Base-by-base conservation (phyloP, 768 basidiomycete genomes). In the Butyriboletus loyo region DNA sequence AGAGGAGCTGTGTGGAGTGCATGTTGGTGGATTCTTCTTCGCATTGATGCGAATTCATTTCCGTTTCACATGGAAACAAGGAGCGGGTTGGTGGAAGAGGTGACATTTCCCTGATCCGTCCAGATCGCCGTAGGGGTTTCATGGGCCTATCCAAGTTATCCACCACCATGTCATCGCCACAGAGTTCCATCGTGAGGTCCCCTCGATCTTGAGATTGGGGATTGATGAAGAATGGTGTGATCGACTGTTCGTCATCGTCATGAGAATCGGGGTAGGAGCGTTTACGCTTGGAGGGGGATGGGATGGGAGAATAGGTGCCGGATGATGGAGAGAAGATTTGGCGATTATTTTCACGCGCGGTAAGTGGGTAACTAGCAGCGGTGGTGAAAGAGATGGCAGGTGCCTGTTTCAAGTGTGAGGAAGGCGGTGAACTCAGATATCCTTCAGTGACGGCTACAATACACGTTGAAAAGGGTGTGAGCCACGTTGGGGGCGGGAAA, bases 391-490 rank as follows among this genome's bases (percentile, higher is more conserved):
- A 43, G 48, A 61, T 46, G 45, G 45, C 48, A 41, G 61, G 55
- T 60, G 56, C 57, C 58, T 61, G 66, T 61, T 70, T 72, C 58
- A 64, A 55, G 57, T 50, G 63, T 50, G 60, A 62, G n/a, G 59
- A 61, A 48, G 68, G 58, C 63, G 48, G 77, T 76, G 55, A 71
- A 66, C 46, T 77, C 74, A 45, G 77, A 72, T 86, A 87, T 50
- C 85, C 85, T 66, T 86, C 80, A 21, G 72, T 72, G 45, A 87
- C 85, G 63, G 72, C 85, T 87, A 57, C 22, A 58, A 49, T 53
- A 62, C 52, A 57, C 56, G 63, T 61, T 50, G 54, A 36, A 57
- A 50, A 57, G 47, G 61, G 66, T 54, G 64, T 66, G 46, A 62
- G 64, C 68, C 60, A 65, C 58, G 68, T 66, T 56, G 42, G 55